Conservation (phyloP, 2,329 filamentous ascomycete genomes). For the Xylaria hypoxylon region DNA sequence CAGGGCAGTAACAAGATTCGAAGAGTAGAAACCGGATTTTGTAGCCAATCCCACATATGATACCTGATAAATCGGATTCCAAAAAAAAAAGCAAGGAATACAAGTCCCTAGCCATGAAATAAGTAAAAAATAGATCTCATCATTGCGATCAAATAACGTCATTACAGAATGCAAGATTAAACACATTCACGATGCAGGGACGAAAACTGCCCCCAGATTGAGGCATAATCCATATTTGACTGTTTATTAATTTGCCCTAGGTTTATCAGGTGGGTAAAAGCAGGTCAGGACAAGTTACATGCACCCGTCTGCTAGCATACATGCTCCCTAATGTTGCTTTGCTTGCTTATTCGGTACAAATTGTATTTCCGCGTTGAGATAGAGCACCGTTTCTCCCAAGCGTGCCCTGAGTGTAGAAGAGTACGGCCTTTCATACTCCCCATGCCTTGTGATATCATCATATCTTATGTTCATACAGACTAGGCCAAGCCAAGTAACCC, state of each 20-base stretch:
- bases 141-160: too few relatives aligned
- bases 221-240: not conserved
- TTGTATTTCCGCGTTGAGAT: not conserved
- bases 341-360: not conserved
- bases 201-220: not conserved
- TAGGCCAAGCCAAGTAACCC: constrained; percentile 6
- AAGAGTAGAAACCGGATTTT: not conserved
- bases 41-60: not conserved
- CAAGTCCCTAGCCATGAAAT: too few relatives aligned
- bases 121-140: too few relatives aligned
- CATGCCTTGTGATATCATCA: constrained; percentile 13
- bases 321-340: not conserved
- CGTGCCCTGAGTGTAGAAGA: not conserved
- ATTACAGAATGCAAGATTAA: too few relatives aligned
- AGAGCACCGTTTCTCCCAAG: not conserved
- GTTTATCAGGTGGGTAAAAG: constrained; percentile 1
- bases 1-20: not conserved
- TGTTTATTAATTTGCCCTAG: not conserved
- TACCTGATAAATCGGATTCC: not conserved
- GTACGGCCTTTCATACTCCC: not conserved
- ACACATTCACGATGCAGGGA: not conserved
- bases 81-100: not conserved
- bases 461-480: constrained; percentile 19
- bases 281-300: not conserved
- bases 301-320: not conserved